phyloP scores from a whole-genome alignment of 2,329 filamentous ascomycete species.

The Blastomyces parvus region DNA sequence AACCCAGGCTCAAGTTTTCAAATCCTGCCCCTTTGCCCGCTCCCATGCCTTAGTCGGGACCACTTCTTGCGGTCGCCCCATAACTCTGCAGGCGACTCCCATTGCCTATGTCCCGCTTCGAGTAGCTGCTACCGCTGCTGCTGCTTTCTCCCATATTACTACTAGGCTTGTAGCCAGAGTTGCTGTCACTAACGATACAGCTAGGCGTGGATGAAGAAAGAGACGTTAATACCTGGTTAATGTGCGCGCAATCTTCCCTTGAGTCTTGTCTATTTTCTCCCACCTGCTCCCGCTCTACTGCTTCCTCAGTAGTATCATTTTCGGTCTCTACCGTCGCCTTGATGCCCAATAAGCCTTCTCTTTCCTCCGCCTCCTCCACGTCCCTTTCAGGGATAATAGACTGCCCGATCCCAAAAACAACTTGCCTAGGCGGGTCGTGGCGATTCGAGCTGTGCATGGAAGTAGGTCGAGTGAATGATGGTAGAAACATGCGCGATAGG shows the following conservation, averaged over 20 bases:
- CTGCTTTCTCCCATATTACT: background rate
- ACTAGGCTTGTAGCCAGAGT: background rate
- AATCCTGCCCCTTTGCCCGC: background rate
- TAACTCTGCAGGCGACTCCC: background rate
- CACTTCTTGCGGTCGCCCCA: background rate
- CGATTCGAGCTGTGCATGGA: background rate
- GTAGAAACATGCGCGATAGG: background rate
- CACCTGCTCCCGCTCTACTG: background rate
- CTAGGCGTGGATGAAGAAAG: background rate
- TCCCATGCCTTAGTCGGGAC: background rate
- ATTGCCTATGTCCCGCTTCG: background rate
- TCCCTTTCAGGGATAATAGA: slow-evolving; percentile 10
- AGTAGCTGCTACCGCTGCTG: background rate
- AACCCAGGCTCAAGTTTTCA: no score
- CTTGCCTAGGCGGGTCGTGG: slow-evolving; percentile 8
- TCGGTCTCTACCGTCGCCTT: background rate
- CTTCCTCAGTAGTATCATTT: background rate
- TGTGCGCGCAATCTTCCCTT: background rate
- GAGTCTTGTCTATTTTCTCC: background rate
- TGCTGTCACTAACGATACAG: no score
- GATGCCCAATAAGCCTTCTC: background rate
- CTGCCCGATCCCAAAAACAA: slow-evolving; percentile 11
- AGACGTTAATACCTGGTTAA: background rate
- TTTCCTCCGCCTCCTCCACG: background rate
- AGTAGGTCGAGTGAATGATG: background rate